Evolutionary conservation across 768 basidiomycete genomes (phyloP), one percentile per base, ranked within the genome.

Genomic region (Lentinus tigrinus): DNA sequence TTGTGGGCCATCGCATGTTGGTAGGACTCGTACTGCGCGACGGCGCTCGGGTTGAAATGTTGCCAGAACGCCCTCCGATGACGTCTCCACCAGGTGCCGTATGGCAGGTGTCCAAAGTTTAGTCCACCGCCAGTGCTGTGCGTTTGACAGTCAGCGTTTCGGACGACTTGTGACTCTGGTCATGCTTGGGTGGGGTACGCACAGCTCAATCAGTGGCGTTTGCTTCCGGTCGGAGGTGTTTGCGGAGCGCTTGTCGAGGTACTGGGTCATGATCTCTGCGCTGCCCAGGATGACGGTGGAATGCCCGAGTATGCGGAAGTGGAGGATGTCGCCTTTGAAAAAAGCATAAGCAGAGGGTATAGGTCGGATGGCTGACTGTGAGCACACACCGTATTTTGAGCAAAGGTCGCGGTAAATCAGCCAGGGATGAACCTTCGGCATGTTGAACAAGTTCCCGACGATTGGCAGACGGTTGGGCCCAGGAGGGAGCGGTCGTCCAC

Each of bases 131-230:
- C 62, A n/a, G 44, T 36, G 3, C 62, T 63, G 39, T 11, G 3
- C 2, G 28, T 7, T 14, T 8, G 27, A 31, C 14, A 27, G 16
- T 13, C 13, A 7, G 8, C 16, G 31, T 19, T 39, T 8, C 17
- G 3, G 11, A 52, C 1, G 14, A 24, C 9, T 17, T 19, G 19
- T 16, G 16, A 40, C 19, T 17, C 14, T 40, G 14, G 19, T 4
- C 10, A 21, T 23, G 21, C 21, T 21, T 21, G 43, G 28, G 17
- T 27, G 40, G 14, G n/a, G n/a, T n/a, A 61, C 63, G 24, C 48
- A 69, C 66, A 69, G 47, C 19, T 68, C 61, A 6, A 53, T 34
- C 56, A 64, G 57, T 34, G 51, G 31, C 3, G 58, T 37, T 14
- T 19, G 31, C 8, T 60, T 58, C 6, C 68, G 47, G 52, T 65